Evolutionary conservation across 192 early-diverging fungal genomes (phyloP).

Genomic region (Fimicolochytrium jonesii): DNA sequence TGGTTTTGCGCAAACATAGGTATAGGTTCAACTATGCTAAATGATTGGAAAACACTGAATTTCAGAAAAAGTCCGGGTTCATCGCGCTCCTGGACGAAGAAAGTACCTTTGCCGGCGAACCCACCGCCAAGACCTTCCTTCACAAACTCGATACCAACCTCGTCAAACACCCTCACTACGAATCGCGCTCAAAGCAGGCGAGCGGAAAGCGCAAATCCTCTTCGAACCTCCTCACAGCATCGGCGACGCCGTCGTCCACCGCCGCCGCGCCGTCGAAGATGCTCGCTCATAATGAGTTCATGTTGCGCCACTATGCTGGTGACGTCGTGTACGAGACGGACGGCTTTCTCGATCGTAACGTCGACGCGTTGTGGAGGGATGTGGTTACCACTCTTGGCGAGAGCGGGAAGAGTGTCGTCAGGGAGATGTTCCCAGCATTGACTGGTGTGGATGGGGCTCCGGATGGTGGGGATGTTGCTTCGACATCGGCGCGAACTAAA

Average conservation of each 20-base stretch:
- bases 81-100: conserved; percentile 30
- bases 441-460: not conserved
- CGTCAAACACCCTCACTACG: conserved; percentile 26
- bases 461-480: not conserved
- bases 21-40: not conserved
- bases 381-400: conserved; percentile 67
- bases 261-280: not conserved
- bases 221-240: not conserved
- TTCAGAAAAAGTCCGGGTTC: conserved; percentile 26
- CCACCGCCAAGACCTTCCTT: conserved; percentile 24
- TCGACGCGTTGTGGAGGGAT: conserved; percentile 79
- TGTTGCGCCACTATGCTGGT: conserved; percentile 81
- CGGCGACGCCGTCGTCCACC: not conserved
- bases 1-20: conserved; percentile 4
- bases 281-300: not conserved
- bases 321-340: conserved; percentile 75
- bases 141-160: conserved; percentile 20
- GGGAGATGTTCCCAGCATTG: conserved; percentile 42
- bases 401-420: conserved; percentile 62
- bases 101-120: conserved; percentile 19
- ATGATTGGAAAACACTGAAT: not conserved
- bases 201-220: conserved; percentile 15
- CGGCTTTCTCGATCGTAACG: conserved; percentile 90
- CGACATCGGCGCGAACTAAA: too few species aligned
- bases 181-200: conserved; percentile 18